Percentiles rank a stretch among this genome's conserved stretches.
These are phyloP conservation scores for Fusarium pseudograminearum DNA, from an alignment of 2,329 filamentous ascomycete species.

Conservation along the genomic window DNA sequence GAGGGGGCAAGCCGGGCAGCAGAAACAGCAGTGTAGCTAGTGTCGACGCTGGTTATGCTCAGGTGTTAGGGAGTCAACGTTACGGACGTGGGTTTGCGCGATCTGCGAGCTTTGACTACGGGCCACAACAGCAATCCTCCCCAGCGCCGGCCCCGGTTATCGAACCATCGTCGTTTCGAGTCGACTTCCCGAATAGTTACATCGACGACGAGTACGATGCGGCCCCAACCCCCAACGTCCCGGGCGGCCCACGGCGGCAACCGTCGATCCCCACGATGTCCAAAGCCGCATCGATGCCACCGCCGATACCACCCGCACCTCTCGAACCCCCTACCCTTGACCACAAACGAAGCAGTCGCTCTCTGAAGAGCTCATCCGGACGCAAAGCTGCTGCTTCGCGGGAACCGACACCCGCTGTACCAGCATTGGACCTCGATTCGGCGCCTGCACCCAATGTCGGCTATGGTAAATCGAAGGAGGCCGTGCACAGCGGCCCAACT, in stretches of 20 bases:
- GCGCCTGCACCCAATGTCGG: slow-evolving; percentile 70
- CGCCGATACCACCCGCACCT: slow-evolving; percentile 54
- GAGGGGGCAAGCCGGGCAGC: slow-evolving; percentile 73
- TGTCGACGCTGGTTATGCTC: slow-evolving; percentile 72
- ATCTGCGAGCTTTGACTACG: slow-evolving; percentile 82
- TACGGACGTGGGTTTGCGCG: slow-evolving; percentile 66
- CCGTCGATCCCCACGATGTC: slow-evolving; percentile 52
- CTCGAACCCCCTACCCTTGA: slow-evolving; percentile 58
- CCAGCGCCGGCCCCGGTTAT: slow-evolving; percentile 46
- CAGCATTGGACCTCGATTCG: slow-evolving; percentile 59
- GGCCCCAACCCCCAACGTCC: slow-evolving; percentile 87
- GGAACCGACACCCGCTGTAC: slow-evolving; percentile 49
- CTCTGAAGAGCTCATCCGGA: slow-evolving; percentile 62
- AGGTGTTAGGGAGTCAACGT: slow-evolving; percentile 69
- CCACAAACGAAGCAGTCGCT: slow-evolving; percentile 69
- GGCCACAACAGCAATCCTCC: slow-evolving; percentile 56
- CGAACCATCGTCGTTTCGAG: slow-evolving; percentile 56
- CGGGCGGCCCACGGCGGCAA: slow-evolving; percentile 76
- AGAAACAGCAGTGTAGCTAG: slow-evolving; percentile 78
- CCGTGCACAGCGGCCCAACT: slow-evolving; percentile 61
- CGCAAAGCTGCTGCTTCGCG: slow-evolving; percentile 48
- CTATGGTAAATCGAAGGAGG: slow-evolving; percentile 69
- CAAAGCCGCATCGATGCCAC: slow-evolving; percentile 47
- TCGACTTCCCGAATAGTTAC: slow-evolving; percentile 63
- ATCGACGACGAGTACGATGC: slow-evolving; percentile 75